Evolutionary conservation across 768 basidiomycete species (phyloP).

Genomic region (Clavaria fumosa): DNA sequence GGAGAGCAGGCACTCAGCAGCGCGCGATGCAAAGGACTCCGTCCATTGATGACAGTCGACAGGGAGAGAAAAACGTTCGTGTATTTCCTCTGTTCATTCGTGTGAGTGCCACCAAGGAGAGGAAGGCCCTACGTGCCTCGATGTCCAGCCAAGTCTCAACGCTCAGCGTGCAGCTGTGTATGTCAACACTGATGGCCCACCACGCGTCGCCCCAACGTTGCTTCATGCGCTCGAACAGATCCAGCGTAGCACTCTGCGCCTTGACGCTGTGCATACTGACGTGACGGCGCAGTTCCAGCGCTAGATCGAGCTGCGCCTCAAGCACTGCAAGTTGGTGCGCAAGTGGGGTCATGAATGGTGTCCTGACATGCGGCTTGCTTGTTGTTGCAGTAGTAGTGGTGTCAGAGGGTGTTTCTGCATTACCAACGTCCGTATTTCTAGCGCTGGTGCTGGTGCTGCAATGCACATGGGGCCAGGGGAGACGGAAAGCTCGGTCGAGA

Average conservation of each 20-base stretch:
- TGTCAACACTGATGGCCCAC: conserved; percentile 59
- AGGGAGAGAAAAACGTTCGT: conserved; percentile 75
- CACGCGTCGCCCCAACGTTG: conserved; percentile 42
- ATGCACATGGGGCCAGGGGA: conserved; percentile 45
- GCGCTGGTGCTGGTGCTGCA: too few species aligned
- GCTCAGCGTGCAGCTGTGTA: conserved; percentile 85
- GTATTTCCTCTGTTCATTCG: conserved; percentile 38
- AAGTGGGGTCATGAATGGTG: conserved; percentile 66
- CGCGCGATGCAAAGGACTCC: conserved; percentile 43
- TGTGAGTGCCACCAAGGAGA: neutral
- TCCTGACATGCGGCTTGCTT: conserved; percentile 38
- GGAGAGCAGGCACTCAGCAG: conserved; percentile 52
- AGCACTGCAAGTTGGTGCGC: conserved; percentile 71
- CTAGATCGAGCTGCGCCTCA: conserved; percentile 74
- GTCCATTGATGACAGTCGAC: conserved; percentile 72
- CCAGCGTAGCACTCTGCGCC: conserved; percentile 48
- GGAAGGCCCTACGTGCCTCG: conserved; percentile 36
- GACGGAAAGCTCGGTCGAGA: conserved; percentile 65
- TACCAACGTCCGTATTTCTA: too few species aligned
- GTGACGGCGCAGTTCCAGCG: conserved; percentile 61
- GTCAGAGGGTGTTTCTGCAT: too few species aligned
- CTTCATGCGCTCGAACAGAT: conserved; percentile 46
- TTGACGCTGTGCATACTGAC: conserved; percentile 85
- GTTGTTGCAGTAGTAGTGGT: too few species aligned
- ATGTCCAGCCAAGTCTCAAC: conserved; percentile 58